phyloP scores from a whole-genome alignment of 1,139 yeast genomes.

The Suhomyces terraborum region DNA sequence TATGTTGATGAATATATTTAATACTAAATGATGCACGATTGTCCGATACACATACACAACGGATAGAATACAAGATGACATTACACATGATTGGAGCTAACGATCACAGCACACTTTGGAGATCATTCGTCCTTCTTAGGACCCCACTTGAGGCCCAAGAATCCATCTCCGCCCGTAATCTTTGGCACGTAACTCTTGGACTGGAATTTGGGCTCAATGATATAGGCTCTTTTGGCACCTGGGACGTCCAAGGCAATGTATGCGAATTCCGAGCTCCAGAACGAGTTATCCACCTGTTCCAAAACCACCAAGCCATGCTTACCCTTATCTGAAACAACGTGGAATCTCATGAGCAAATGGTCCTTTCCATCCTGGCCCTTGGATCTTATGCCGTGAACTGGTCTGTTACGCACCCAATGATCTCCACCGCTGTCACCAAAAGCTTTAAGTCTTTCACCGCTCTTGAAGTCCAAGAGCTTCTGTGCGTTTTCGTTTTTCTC shows the following conservation, averaged over 20 bases:
- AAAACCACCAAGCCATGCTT: slow-evolving; percentile 67
- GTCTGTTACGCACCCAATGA: slow-evolving; percentile 87
- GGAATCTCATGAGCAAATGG: slow-evolving; percentile 81
- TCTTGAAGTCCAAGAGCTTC: slow-evolving; percentile 53
- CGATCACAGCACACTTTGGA: background rate
- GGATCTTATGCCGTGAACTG: slow-evolving; percentile 59
- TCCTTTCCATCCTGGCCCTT: slow-evolving; percentile 74
- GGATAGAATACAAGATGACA: slow-evolving; percentile 8
- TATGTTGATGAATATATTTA: slow-evolving; percentile 1
- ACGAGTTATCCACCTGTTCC: slow-evolving; percentile 71
- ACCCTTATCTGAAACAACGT: slow-evolving; percentile 65
- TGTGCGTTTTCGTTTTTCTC: slow-evolving; percentile 68
- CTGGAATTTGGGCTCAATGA: slow-evolving; percentile 64
- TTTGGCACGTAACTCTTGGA: slow-evolving; percentile 40
- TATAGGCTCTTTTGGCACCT: slow-evolving; percentile 65
- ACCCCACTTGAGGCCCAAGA: slow-evolving; percentile 86
- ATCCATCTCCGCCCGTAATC: slow-evolving; percentile 48
- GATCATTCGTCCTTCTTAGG: slow-evolving; percentile 55
- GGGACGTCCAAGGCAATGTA: slow-evolving; percentile 78
- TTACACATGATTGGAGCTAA: slow-evolving; percentile 1
- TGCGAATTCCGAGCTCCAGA: slow-evolving; percentile 70
- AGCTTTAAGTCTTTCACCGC: slow-evolving; percentile 70
- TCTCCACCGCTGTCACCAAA: slow-evolving; percentile 74
- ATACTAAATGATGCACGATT: slow-evolving; percentile 2
- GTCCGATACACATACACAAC: slow-evolving; percentile 2